These are phyloP conservation scores for Candida patagonica DNA, from an alignment of 805 yeast genomes.

Conservation along the genomic window DNA sequence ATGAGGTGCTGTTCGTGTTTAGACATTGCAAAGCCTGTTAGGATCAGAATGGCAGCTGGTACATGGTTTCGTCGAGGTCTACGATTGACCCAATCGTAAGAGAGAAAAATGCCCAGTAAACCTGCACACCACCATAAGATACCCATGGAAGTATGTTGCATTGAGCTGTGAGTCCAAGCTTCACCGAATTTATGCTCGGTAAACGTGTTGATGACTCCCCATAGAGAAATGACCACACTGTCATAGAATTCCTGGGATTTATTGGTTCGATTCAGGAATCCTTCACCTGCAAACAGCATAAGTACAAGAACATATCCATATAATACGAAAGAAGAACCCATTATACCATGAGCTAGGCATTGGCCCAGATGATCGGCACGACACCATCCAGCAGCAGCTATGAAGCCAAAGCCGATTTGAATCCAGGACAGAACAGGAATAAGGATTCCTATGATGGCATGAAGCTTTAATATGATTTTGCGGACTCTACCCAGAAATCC, in stretches of 20 bases:
- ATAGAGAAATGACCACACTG: conserved; percentile 64
- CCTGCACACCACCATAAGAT: conserved; percentile 97
- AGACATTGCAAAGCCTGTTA: conserved; percentile 93
- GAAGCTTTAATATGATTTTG: conserved; percentile 22
- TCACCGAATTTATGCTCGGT: conserved; percentile 98
- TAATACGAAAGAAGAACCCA: conserved; percentile 81
- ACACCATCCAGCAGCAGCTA: conserved; percentile 82
- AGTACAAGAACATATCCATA: conserved; percentile 67
- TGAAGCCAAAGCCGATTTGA: conserved; percentile 69
- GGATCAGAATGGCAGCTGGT: conserved; percentile 73
- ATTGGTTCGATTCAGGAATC: conserved; percentile 32
- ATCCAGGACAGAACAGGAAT: conserved; percentile 59
- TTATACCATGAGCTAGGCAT: conserved; percentile 93
- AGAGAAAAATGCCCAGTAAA: conserved; percentile 66
- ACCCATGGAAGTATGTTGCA: conserved; percentile 95
- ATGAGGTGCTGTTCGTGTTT: conserved; percentile 70
- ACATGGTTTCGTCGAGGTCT: conserved; percentile 54
- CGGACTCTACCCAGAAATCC: conserved; percentile 29
- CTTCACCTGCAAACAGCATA: conserved; percentile 65
- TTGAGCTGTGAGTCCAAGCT: conserved; percentile 86
- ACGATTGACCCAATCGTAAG: conserved; percentile 44
- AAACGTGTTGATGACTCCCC: conserved; percentile 93
- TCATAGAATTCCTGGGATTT: conserved; percentile 82
- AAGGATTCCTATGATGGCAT: conserved; percentile 24
- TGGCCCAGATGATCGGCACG: conserved; percentile 75